Evolutionary conservation across 2,329 filamentous ascomycete genomes (phyloP).

Genomic region (Hypocreales sp.): DNA sequence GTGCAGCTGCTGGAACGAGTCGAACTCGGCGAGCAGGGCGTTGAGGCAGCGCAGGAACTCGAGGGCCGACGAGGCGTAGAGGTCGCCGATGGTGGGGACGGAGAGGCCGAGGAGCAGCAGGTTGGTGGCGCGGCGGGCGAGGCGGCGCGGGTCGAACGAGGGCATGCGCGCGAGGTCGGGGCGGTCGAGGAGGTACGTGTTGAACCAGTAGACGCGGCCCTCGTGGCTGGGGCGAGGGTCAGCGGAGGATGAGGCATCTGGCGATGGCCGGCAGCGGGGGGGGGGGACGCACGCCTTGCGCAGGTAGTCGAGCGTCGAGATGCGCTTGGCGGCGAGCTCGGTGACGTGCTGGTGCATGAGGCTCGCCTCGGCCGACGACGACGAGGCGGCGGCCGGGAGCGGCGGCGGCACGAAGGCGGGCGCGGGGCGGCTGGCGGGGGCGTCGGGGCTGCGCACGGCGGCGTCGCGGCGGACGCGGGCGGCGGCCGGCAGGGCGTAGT

Average conservation of each 20-base stretch:
- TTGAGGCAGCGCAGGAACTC: slow-evolving; percentile 85
- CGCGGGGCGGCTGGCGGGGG: background rate
- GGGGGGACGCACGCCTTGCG: slow-evolving; percentile 72
- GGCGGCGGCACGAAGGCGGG: slow-evolving; percentile 6
- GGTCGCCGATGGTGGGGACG: slow-evolving; percentile 75
- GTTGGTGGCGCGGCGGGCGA: slow-evolving; percentile 82
- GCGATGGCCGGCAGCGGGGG: too few species aligned
- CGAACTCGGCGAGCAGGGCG: slow-evolving; percentile 77
- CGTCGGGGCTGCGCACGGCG: too few species aligned
- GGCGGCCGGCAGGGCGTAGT: slow-evolving; percentile 34
- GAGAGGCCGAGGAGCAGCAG: slow-evolving; percentile 87
- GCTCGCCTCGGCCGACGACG: slow-evolving; percentile 23
- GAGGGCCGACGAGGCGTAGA: slow-evolving; percentile 61
- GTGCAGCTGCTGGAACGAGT: slow-evolving; percentile 81
- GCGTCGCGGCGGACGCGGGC: slow-evolving; percentile 21
- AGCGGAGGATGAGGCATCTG: background rate
- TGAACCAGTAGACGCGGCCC: slow-evolving; percentile 94
- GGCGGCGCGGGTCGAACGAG: slow-evolving; percentile 70
- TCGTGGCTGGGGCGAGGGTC: slow-evolving; percentile 51
- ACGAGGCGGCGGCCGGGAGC: slow-evolving; percentile 1
- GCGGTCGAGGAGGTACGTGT: slow-evolving; percentile 84
- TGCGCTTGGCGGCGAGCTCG: slow-evolving; percentile 78
- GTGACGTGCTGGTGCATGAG: slow-evolving; percentile 53
- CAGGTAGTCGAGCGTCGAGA: slow-evolving; percentile 85
- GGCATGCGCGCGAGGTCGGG: slow-evolving; percentile 66